Evolutionary conservation across 495 filamentous ascomycete species (phyloP).

Genomic region (Tuber umbilicatum): DNA sequence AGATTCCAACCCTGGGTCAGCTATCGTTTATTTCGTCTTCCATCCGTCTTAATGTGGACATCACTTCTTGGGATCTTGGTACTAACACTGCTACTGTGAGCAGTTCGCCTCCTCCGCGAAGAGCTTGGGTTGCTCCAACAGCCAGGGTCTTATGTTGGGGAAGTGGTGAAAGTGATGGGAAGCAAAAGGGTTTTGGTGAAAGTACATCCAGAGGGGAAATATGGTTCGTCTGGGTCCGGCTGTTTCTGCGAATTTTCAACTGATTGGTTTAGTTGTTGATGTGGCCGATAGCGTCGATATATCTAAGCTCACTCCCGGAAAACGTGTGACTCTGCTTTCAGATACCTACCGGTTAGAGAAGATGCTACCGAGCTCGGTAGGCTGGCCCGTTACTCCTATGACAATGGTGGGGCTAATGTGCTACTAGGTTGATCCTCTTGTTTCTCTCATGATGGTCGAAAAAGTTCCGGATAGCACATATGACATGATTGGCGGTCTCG

Average conservation of each 20-base stretch:
- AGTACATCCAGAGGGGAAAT: conserved; percentile 99
- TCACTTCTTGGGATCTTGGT: neutral
- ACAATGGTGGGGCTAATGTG: conserved; percentile 8
- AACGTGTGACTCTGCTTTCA: conserved; percentile 91
- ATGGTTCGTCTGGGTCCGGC: conserved; percentile 59
- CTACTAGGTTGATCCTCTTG: conserved; percentile 85
- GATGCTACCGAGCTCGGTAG: conserved; percentile 71
- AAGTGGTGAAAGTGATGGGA: conserved; percentile 99
- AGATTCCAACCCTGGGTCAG: neutral
- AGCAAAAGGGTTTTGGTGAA: conserved; percentile 99
- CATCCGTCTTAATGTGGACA: neutral
- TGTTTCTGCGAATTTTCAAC: conserved; percentile 1
- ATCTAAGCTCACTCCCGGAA: conserved; percentile 89
- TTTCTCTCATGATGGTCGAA: conserved; percentile 99
- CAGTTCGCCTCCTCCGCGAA: conserved; percentile 84
- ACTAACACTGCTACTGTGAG: conserved; percentile 12
- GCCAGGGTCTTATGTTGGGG: conserved; percentile 94
- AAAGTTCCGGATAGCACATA: conserved; percentile 99
- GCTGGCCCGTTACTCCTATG: neutral
- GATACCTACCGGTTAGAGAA: conserved; percentile 98
- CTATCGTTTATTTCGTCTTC: neutral
- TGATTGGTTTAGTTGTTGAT: conserved; percentile 68
- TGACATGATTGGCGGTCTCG: conserved; percentile 98
- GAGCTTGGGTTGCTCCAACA: conserved; percentile 95
- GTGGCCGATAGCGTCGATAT: conserved; percentile 92